Evolutionary conservation across 208 protist species (phyloP), one percentile per base, ranked within the genome.

Genomic region (Sergeia podlipaevii): DNA sequence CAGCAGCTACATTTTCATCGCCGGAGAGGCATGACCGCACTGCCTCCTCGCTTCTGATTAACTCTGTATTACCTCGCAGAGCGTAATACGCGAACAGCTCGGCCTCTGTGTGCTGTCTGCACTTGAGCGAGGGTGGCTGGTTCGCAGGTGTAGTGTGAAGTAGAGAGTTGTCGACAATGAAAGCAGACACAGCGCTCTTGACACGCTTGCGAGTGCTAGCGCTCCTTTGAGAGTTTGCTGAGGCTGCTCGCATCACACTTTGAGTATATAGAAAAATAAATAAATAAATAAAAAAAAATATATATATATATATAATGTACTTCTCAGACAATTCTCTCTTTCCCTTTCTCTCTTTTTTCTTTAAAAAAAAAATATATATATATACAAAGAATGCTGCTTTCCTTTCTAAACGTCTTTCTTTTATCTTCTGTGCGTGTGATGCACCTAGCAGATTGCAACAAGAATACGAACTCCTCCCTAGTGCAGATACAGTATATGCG

Each of bases 71-170:
- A 0, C 78, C 78, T n/a, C 78, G 64, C 45, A 71, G 28, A 21
- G 66, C 52, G 30, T 85, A 85, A 58, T 80, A 85, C 32, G 67
- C 49, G 26, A 85, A 81, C 23, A 81, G 62, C 28, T 74, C 54
- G 34, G 62, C 60, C 5, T 42, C 44, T 10, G 56, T 32, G 21
- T 55, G 13, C n/a, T n/a, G n/a, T 21, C 33, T 33, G 26, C 69
- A 57, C 20, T 62, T 45, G 11, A 36, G 36, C 15, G 77, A 60
- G 24, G 65, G 55, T 3, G 65, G 55, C 5, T 37, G 54, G n/a
- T 17, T 28, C 15, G n/a, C 39, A 4, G 58, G 54, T 10, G 29
- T 21, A 3, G 32, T 18, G 29, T 38, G 58, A 20, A 49, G 29
- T 20, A 43, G 36, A 10, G 52, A 20, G 17, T 37, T 33, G 4